Percentiles rank a stretch among this genome's conserved stretches.
phyloP scores from a whole-genome alignment of 73 alveolate species.

The Tetrahymena elliotti region DNA sequence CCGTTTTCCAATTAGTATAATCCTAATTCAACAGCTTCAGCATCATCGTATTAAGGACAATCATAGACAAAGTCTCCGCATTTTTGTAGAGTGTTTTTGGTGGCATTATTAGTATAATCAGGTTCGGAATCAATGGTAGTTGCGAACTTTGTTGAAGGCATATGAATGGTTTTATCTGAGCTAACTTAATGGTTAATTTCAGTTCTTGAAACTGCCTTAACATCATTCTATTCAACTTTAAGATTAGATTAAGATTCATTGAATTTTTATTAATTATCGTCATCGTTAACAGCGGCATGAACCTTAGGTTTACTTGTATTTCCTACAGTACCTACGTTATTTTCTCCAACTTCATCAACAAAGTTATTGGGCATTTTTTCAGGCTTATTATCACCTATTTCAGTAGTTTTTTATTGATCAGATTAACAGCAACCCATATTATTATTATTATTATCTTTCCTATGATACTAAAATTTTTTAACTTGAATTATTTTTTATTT shows the following conservation, averaged over 20 bases:
- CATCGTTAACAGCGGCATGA: background rate
- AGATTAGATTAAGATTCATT: background rate
- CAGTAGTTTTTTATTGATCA: background rate
- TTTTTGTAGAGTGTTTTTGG: background rate
- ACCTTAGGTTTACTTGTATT: background rate
- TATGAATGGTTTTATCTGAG: background rate
- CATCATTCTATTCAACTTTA: background rate
- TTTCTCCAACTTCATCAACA: background rate
- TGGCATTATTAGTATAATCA: background rate
- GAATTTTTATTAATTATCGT: background rate
- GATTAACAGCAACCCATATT: background rate
- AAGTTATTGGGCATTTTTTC: background rate
- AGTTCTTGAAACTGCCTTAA: background rate
- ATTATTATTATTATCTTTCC: background rate
- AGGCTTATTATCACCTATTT: background rate
- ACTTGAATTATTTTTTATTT: background rate
- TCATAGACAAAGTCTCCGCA: background rate
- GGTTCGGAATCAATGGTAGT: background rate
- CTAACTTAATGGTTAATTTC: background rate
- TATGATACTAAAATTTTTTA: background rate
- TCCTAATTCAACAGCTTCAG: conserved; percentile 13
- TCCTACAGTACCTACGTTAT: background rate
- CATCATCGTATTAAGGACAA: conserved; percentile 10
- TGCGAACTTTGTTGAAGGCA: background rate
- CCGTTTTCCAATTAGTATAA: conserved; percentile 27